A percentile compares a stretch with the other conserved stretches of the same genome.
phyloP scores from a whole-genome alignment of 192 early-diverging fungal species.

The Coemansia sp. region DNA sequence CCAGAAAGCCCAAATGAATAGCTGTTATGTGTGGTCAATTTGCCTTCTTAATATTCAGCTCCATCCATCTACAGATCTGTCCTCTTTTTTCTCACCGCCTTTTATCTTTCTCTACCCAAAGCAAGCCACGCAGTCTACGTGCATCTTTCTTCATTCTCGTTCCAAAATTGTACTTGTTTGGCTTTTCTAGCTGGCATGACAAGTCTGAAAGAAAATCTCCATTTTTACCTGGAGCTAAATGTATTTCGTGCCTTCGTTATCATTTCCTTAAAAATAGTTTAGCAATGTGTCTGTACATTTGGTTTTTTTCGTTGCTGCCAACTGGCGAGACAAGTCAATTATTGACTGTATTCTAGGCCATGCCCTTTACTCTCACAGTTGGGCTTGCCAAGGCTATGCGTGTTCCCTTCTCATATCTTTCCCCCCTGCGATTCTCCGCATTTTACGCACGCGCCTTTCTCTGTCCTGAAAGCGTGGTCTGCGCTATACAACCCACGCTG shows the following conservation, averaged over 20 bases:
- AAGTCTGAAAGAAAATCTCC: too few species aligned
- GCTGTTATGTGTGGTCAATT: too few species aligned
- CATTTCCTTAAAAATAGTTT: too few species aligned
- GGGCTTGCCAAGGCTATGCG: not conserved
- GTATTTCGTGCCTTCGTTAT: too few species aligned
- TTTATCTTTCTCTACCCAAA: not conserved
- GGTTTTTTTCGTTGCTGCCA: not conserved
- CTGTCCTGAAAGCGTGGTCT: not conserved
- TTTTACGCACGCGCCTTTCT: not conserved
- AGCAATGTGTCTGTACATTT: too few species aligned
- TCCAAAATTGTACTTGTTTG: not conserved
- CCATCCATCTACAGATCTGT: not conserved
- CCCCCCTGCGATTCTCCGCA: not conserved
- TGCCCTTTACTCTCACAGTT: not conserved
- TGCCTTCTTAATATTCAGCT: too few species aligned
- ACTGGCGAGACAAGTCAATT: not conserved
- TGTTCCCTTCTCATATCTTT: not conserved
- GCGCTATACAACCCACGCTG: slow-evolving; percentile 1
- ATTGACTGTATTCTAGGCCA: not conserved
- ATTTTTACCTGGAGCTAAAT: too few species aligned
- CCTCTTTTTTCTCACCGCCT: not conserved
- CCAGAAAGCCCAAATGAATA: not conserved
- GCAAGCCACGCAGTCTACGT: not conserved
- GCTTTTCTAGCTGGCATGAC: not conserved
- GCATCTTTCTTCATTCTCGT: not conserved